Evolutionary conservation across 1,139 yeast genomes (phyloP), one percentile per base, ranked within the genome.

Genomic region (Saccharomycopsis hybrid): DNA sequence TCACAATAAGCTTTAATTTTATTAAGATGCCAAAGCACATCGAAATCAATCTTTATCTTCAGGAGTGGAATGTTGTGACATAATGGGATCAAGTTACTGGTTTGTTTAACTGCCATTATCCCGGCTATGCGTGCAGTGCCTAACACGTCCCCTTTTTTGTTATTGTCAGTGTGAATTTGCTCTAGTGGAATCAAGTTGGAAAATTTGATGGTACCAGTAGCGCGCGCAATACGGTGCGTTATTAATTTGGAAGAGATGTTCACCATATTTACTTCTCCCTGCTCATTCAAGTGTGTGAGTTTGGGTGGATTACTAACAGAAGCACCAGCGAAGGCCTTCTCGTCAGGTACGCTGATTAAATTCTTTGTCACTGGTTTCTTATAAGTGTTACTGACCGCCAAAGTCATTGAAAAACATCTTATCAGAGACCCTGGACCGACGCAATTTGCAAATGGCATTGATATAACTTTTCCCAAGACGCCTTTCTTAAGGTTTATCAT

Each of bases 131-230:
- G 59, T 1, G 79, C 70, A 18, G 71, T 66, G 13, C 75, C 66
- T 4, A 74, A 53, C 2, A 74, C 79, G 52, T 75, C 79, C 11
- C 80, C 80, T 59, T 75, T 75, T 53, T 73, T 74, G 54, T 70
- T 65, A 8, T 58, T 54, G 50, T 72, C 68, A 3, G 58, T 54
- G 3, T 49, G 45, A 36, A 75, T 67, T 47, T 70, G 63, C 2
- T 53, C 49, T 1, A 65, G 51, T 1, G 72, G 65, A 0, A 49
- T 44, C 0, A 57, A 37, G 37, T 63, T 65, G 28, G 74, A 64
- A 54, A 74, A 74, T 72, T 73, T 39, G 32, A 36, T 53, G 33
- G 75, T 69, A 0, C 79, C 80, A 11, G 52, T 54, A 0, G 79
- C 78, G 1, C 62, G 60, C 1, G 79, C 78, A 3, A 55, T 53